Conservation (phyloP, 805 yeast genomes). For the Wickerhamomyces hampshirensis region DNA sequence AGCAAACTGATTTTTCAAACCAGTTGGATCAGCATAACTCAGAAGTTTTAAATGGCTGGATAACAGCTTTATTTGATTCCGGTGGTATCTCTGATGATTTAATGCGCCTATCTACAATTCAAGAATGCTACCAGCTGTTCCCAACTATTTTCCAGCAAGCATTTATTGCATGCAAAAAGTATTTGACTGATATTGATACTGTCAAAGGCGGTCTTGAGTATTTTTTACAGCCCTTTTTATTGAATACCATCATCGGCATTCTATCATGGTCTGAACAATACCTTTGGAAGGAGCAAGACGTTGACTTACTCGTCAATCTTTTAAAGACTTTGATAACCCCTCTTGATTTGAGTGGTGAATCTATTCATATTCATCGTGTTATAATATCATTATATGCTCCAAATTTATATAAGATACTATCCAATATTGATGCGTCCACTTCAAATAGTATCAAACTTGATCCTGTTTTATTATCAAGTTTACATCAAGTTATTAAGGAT, state of each 20-base stretch:
- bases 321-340: slow-evolving; percentile 39
- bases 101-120: slow-evolving; percentile 58
- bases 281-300: slow-evolving; percentile 29
- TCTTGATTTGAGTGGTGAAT: slow-evolving; percentile 39
- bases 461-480: slow-evolving; percentile 11
- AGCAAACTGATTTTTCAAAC: slow-evolving; percentile 23
- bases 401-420: slow-evolving; percentile 12
- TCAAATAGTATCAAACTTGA: slow-evolving; percentile 13
- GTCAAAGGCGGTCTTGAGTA: slow-evolving; percentile 81
- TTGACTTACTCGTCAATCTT: slow-evolving; percentile 32
- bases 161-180: slow-evolving; percentile 51
- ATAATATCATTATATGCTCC: slow-evolving; percentile 27
- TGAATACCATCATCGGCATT: slow-evolving; percentile 51
- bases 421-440: slow-evolving; percentile 8
- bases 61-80: slow-evolving; percentile 72
- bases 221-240: slow-evolving; percentile 73
- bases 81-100: slow-evolving; percentile 84
- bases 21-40: slow-evolving; percentile 19
- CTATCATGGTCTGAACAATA: slow-evolving; percentile 44
- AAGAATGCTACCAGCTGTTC: slow-evolving; percentile 62
- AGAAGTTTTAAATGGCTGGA: slow-evolving; percentile 61
- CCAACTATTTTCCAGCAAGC: slow-evolving; percentile 76
- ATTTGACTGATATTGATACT: slow-evolving; percentile 52
- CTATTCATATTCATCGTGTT: slow-evolving; percentile 38
- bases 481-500: slow-evolving; percentile 7